These are phyloP conservation scores for Sporisorium sorghi DNA, from an alignment of 1,284 basidiomycete genomes.

Conservation along the genomic window DNA sequence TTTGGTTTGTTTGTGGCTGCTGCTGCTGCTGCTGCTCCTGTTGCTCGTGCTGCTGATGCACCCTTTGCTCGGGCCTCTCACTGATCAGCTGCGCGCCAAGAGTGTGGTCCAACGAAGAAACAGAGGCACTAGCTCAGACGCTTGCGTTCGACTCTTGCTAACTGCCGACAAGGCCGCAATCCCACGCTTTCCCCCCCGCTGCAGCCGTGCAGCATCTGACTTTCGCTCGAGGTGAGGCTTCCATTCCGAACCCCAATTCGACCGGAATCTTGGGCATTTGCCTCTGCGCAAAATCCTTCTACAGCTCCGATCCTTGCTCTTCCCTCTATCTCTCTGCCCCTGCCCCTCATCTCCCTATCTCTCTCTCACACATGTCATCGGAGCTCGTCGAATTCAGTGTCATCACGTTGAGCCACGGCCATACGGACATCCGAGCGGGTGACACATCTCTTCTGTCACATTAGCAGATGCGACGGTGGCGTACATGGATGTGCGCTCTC, in stretches of 20 bases:
- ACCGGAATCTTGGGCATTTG: not conserved
- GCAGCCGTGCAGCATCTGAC: not conserved
- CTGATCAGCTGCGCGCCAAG: not conserved
- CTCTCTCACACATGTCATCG: too few relatives aligned
- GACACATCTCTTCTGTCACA: too few relatives aligned
- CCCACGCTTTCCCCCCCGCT: too few relatives aligned
- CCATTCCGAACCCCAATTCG: not conserved
- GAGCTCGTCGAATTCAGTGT: too few relatives aligned
- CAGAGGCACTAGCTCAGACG: not conserved
- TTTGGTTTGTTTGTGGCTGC: not conserved
- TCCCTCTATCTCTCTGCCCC: too few relatives aligned
- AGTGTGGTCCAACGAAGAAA: not conserved
- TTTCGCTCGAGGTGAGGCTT: not conserved
- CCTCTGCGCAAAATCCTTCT: not conserved
- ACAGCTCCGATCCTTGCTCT: too few relatives aligned
- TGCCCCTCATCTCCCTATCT: too few relatives aligned
- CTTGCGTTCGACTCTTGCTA: not conserved
- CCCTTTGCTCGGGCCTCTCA: not conserved
- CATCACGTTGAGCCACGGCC: too few relatives aligned
- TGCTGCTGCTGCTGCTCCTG: not conserved
- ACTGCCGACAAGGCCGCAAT: not conserved
- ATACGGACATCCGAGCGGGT: too few relatives aligned
- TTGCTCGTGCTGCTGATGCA: too few relatives aligned
- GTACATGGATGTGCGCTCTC: too few relatives aligned
- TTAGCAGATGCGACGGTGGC: too few relatives aligned